These are phyloP conservation scores for Solanum pinnatisectum DNA, from an alignment of 257 asterid genomes.

Conservation along the genomic window DNA sequence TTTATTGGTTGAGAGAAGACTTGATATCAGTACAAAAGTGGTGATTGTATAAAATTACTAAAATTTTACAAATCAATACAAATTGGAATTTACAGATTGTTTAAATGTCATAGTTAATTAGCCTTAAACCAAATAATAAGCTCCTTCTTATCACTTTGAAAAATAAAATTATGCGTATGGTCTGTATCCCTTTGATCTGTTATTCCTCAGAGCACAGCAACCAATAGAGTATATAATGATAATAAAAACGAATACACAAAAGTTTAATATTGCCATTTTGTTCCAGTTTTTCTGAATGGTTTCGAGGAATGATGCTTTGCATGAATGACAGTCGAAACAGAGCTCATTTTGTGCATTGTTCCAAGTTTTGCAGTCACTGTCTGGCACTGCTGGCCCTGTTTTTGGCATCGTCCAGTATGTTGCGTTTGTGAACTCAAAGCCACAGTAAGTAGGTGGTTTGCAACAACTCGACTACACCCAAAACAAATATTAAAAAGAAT, in stretches of 20 bases:
- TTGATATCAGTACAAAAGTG: background rate
- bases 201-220: conserved; percentile 62
- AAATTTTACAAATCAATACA: background rate
- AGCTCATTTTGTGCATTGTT: conserved; percentile 38
- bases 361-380: conserved; percentile 54
- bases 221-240: conserved; percentile 40
- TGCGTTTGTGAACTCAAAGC: conserved; percentile 35
- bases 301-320: conserved; percentile 30
- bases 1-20: background rate
- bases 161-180: background rate
- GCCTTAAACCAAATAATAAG: background rate
- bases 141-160: background rate
- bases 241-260: conserved; percentile 15
- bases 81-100: background rate
- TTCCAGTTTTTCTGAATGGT: conserved; percentile 47
- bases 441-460: conserved; percentile 67
- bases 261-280: conserved; percentile 26
- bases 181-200: background rate
- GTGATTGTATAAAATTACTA: background rate
- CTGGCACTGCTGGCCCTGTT: conserved; percentile 28
- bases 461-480: conserved; percentile 60
- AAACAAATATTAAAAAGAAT: background rate
- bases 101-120: background rate
- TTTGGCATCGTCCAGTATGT: conserved; percentile 43
- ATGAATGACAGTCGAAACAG: conserved; percentile 52